phyloP scores from a whole-genome alignment of 805 yeast species.

The Metschnikowia kofuensis region DNA sequence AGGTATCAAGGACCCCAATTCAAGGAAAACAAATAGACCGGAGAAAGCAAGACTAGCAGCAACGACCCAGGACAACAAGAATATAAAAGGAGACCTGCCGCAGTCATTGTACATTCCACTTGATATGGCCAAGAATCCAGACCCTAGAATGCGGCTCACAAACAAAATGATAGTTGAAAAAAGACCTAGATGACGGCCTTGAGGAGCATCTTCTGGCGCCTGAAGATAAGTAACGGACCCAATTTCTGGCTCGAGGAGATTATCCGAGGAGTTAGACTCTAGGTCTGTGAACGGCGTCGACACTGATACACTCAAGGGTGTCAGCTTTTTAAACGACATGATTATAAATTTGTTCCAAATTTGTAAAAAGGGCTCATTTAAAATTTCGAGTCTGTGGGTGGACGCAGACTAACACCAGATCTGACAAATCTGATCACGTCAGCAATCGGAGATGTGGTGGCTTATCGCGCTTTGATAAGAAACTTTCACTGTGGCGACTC shows the following conservation, averaged over 20 bases:
- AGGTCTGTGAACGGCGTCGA: constrained; percentile 2
- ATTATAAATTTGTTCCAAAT: too few relatives aligned
- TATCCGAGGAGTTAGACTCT: constrained; percentile 7
- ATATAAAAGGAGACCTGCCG: constrained; percentile 64
- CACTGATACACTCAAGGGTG: constrained; percentile 4
- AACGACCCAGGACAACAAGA: constrained; percentile 59
- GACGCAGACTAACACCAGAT: too few relatives aligned
- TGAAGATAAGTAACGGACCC: constrained; percentile 18
- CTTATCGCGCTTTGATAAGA: too few relatives aligned
- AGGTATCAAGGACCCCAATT: constrained; percentile 68
- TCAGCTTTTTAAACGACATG: constrained; percentile 12
- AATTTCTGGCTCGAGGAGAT: constrained; percentile 2
- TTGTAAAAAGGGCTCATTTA: too few relatives aligned
- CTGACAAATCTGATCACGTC: background rate
- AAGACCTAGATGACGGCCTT: constrained; percentile 71
- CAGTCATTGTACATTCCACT: constrained; percentile 62
- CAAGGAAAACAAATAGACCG: constrained; percentile 65
- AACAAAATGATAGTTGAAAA: constrained; percentile 63
- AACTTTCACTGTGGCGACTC: too few relatives aligned
- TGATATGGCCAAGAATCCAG: constrained; percentile 75
- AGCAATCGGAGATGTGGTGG: too few relatives aligned
- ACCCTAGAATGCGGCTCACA: constrained; percentile 69
- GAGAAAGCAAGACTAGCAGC: constrained; percentile 63
- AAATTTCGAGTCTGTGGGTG: too few relatives aligned
- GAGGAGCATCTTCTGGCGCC: constrained; percentile 55